Evolutionary conservation across 371 early-diverging fungal species (phyloP), one percentile per base, ranked within the genome.

Genomic region (Rhizomucor pusillus): DNA sequence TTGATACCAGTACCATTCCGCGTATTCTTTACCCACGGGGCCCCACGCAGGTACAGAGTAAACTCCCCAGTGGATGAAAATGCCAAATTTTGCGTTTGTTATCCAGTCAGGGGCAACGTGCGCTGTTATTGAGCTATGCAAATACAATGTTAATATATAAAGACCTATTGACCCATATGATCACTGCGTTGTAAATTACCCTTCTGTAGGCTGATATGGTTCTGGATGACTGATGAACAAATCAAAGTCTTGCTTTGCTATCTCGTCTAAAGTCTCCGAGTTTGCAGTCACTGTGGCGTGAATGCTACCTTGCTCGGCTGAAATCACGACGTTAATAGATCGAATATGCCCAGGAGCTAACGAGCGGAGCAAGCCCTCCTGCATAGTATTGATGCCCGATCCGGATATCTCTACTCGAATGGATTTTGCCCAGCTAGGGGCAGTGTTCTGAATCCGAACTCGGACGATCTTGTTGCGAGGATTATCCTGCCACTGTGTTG

Each of bases 1-100:
- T 19, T 66, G 62, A 60, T 66, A 65, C 72, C 72, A 71, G 36
- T 71, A 71, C 72, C 72, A 71, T 52, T 71, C 72, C 23, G 62
- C 59, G 43, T 71, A 71, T 18, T 43, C 36, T 35, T 50, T 45
- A 20, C 68, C 68, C 12, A 66, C 66, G 3, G 68, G 68, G 7
- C 61, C 68, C 72, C 72, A 71, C 2, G 72, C 54, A 25, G 72
- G 72, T 3, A 71, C 54, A 41, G 63, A 49, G 37, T 68, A 71
- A 0, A 68, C 44, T 0, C 72, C 72, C 72, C 72, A 71, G 25
- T 71, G 72, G 36, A 71, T 59, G 14, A 71, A 71, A 14, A 71
- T 68, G 5, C 72, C 72, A 58, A 71, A 71, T 25, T 66, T 68
- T 10, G 66, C 66, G 6, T 57, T 19, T 33, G 53, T 50, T 19